Evolutionary conservation across 2,329 filamentous ascomycete species (phyloP).

Genomic region (Colletotrichum simmondsii): DNA sequence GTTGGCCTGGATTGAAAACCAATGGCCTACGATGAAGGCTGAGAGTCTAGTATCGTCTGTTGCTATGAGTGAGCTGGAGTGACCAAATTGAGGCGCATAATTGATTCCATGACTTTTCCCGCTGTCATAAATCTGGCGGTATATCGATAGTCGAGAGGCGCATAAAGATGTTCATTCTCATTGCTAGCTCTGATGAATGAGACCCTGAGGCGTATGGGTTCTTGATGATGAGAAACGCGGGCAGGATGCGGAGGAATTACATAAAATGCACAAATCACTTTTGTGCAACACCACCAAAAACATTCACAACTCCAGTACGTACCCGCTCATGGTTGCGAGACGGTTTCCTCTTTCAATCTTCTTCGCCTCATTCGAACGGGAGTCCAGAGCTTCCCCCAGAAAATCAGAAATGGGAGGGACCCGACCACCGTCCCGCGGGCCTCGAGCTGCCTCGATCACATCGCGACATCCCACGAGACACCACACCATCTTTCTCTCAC

Average conservation of each 20-base stretch:
- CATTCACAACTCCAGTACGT: not conserved
- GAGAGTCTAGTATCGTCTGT: too few relatives aligned
- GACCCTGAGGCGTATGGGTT: not conserved
- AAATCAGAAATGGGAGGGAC: not conserved
- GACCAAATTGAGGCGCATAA: too few relatives aligned
- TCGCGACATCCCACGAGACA: constrained; percentile 19
- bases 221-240: not conserved
- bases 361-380: not conserved
- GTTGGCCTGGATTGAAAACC: too few relatives aligned
- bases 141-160: too few relatives aligned
- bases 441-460: not conserved
- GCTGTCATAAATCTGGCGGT: too few relatives aligned
- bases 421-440: not conserved
- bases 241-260: not conserved
- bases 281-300: not conserved
- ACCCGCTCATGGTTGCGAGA: not conserved
- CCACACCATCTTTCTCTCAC: constrained; percentile 7
- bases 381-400: constrained; percentile 4
- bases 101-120: too few relatives aligned
- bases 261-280: not conserved
- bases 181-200: too few relatives aligned
- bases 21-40: too few relatives aligned
- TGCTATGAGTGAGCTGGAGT: too few relatives aligned
- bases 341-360: not conserved
- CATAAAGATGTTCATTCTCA: too few relatives aligned